Evolutionary conservation across 768 basidiomycete genomes (phyloP).

Genomic region (Mycena vulgaris): DNA sequence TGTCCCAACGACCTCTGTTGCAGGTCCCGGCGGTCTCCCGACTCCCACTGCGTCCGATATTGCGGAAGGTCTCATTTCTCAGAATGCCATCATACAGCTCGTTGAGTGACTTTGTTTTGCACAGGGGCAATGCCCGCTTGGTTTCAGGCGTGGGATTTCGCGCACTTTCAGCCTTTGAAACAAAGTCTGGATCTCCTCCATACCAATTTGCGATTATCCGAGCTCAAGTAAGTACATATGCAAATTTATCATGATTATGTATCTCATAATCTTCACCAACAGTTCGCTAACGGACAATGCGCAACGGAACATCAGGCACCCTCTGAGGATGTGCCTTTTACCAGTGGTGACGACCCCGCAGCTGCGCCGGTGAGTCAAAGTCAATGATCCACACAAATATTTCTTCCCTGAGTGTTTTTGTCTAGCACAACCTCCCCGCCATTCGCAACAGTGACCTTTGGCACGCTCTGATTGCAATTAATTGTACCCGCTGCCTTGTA

Average conservation of each 20-base stretch:
- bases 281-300: constrained; percentile 17
- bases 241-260: neutral
- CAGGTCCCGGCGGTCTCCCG: neutral
- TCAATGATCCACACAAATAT: no score
- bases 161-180: constrained; percentile 6
- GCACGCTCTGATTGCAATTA: no score
- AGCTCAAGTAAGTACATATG: constrained; percentile 7
- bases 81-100: neutral
- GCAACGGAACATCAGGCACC: constrained; percentile 17
- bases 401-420: no score
- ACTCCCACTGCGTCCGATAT: no score
- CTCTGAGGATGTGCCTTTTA: constrained; percentile 13
- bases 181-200: neutral
- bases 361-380: no score
- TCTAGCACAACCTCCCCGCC: no score
- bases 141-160: constrained; percentile 15
- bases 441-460: no score
- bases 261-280: constrained; percentile 12
- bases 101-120: neutral
- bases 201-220: constrained; percentile 9
- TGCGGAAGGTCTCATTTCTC: neutral
- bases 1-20: no score
- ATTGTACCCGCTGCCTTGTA: no score
- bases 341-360: constrained; percentile 14
- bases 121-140: constrained; percentile 16